Percentiles rank a stretch among this genome's conserved stretches.
phyloP scores from a whole-genome alignment of 176 grass and related monocot genomes.

The Chrysopogon serrulatus region DNA sequence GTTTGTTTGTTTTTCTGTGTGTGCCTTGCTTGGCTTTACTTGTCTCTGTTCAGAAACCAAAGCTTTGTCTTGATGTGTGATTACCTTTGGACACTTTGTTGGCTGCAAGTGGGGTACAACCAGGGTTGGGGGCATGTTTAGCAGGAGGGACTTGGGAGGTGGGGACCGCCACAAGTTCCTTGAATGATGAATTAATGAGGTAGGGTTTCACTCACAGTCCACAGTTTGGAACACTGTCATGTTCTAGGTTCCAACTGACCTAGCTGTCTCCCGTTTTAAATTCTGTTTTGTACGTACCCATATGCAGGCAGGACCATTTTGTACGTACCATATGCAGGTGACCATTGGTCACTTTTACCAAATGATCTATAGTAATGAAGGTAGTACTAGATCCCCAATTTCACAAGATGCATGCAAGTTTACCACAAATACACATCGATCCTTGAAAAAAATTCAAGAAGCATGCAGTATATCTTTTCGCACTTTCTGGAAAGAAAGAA shows the following conservation, averaged over 20 bases:
- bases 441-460: neutral
- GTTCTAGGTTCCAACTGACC: constrained; percentile 31
- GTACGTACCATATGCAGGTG: neutral
- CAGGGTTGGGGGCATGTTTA: constrained; percentile 10
- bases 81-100: constrained; percentile 34
- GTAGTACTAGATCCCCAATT: neutral
- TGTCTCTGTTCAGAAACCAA: constrained; percentile 31
- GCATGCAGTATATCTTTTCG: neutral
- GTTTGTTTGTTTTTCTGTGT: constrained; percentile 13
- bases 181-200: constrained; percentile 52
- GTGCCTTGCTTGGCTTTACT: constrained; percentile 17
- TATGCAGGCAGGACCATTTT: neutral
- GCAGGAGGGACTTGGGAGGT: neutral
- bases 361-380: neutral
- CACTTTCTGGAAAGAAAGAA: neutral
- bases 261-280: neutral
- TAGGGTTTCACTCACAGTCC: constrained; percentile 12
- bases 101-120: constrained; percentile 26
- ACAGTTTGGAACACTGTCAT: constrained; percentile 7
- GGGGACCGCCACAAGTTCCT: constrained; percentile 2
- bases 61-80: constrained; percentile 38
- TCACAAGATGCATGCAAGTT: neutral
- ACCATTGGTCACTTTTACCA: neutral
- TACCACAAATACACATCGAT: neutral
- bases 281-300: neutral